phyloP scores from a whole-genome alignment of 352 stramenopile genomes.

The Pythium volutum region DNA sequence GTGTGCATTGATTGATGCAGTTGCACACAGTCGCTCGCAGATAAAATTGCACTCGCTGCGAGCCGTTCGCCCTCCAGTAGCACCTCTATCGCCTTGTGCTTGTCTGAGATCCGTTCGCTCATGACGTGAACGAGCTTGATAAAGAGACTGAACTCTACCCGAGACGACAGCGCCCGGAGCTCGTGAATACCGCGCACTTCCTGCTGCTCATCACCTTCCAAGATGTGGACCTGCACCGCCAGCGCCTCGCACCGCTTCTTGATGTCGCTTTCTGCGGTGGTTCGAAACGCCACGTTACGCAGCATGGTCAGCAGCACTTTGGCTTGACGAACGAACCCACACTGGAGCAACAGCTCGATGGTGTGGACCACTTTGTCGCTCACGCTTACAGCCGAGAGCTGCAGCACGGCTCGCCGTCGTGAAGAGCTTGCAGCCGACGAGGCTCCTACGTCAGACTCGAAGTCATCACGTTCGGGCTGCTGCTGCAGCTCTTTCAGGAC shows the following conservation, averaged over 20 bases:
- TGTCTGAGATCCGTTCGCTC: neutral
- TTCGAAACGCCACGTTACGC: constrained; percentile 31
- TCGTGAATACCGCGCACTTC: neutral
- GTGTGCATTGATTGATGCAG: constrained; percentile 17
- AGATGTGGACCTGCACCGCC: neutral
- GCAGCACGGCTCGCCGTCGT: constrained; percentile 24
- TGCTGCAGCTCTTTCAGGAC: constrained; percentile 52
- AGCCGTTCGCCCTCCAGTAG: constrained; percentile 5
- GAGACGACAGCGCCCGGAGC: neutral
- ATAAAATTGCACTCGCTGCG: constrained; percentile 8
- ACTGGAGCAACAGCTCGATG: constrained; percentile 37
- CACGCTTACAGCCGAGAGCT: constrained; percentile 26
- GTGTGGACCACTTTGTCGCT: constrained; percentile 30
- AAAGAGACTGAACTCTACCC: constrained; percentile 9
- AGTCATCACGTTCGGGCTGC: constrained; percentile 2
- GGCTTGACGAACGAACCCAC: constrained; percentile 55
- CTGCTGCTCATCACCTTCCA: constrained; percentile 14
- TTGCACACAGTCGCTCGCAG: constrained; percentile 1
- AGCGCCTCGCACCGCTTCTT: constrained; percentile 7
- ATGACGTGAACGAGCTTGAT: constrained; percentile 1
- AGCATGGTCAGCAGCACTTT: constrained; percentile 51
- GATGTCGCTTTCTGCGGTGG: neutral
- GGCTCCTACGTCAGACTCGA: neutral
- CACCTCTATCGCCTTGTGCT: constrained; percentile 5
- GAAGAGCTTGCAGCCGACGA: neutral